These are phyloP conservation scores for Capsella rubella DNA, from an alignment of 441 rosid genomes.

Conservation along the genomic window DNA sequence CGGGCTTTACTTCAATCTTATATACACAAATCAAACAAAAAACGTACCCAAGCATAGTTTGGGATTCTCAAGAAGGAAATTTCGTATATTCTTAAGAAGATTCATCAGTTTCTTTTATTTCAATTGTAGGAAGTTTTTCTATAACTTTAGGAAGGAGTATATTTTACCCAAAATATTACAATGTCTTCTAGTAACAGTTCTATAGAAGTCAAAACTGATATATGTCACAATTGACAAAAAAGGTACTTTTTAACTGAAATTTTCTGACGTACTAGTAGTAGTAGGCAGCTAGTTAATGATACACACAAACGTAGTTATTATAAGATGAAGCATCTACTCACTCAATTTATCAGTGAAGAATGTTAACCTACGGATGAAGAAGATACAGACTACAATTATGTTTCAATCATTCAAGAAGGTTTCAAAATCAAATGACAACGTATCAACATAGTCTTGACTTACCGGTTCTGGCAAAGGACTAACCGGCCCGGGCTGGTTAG, in stretches of 20 bases:
- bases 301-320: constrained; percentile 1
- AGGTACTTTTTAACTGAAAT: not conserved
- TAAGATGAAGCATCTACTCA: not conserved
- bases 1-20: constrained; percentile 12
- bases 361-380: not conserved
- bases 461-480: constrained; percentile 44
- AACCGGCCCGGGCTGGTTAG: constrained; percentile 39
- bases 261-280: not conserved
- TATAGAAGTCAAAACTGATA: not conserved
- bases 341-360: constrained; percentile 14
- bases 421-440: constrained; percentile 63
- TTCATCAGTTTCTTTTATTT: not conserved
- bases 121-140: not conserved
- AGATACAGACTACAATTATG: constrained; percentile 9
- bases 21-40: too few relatives aligned
- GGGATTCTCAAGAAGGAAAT: too few relatives aligned
- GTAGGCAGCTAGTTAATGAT: constrained; percentile 7
- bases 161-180: not conserved
- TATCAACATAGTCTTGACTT: constrained; percentile 49
- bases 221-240: not conserved
- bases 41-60: too few relatives aligned
- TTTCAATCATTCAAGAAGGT: constrained; percentile 59
- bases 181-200: not conserved
- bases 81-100: not conserved
- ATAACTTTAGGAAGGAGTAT: not conserved